Percentiles rank a stretch among this genome's conserved stretches.
Conservation (phyloP, 306 rosid genomes). For the Quercus cerris region DNA sequence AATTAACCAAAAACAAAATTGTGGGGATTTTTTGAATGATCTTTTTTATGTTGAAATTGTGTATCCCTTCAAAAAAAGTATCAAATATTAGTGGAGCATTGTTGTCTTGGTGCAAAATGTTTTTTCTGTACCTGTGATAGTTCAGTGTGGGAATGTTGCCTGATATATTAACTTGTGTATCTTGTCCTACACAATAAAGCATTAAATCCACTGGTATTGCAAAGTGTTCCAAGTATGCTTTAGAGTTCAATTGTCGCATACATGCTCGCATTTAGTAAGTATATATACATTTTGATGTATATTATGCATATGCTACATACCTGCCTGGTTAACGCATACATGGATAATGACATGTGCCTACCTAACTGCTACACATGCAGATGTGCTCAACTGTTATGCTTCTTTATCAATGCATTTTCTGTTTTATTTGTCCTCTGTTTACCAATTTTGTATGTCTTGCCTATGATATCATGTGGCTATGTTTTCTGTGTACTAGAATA, state of each 20-base stretch:
- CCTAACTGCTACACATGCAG: not conserved
- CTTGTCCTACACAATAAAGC: not conserved
- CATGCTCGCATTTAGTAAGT: not conserved
- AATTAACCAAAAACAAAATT: not conserved
- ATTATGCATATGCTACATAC: not conserved
- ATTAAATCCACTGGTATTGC: not conserved
- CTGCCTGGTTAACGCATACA: not conserved
- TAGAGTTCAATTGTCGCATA: not conserved
- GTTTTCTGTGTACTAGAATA: not conserved
- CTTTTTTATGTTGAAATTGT: not conserved
- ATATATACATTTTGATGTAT: not conserved
- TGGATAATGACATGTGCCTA: not conserved
- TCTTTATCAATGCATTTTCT: not conserved
- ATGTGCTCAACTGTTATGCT: not conserved
- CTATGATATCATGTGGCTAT: not conserved
- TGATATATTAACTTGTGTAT: not conserved
- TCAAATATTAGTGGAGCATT: slow-evolving; percentile 8
- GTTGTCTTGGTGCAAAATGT: not conserved
- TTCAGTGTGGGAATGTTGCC: not conserved
- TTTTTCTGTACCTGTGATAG: not conserved
- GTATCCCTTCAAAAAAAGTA: not conserved
- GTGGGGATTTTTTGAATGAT: not conserved
- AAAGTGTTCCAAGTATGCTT: not conserved
- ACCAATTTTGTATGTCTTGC: not conserved
- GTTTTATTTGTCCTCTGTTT: not conserved